Percentiles rank a stretch among this genome's conserved stretches.
These are phyloP conservation scores for Pezicula neosporulosa DNA, from an alignment of 2,329 filamentous ascomycete genomes.

Conservation along the genomic window DNA sequence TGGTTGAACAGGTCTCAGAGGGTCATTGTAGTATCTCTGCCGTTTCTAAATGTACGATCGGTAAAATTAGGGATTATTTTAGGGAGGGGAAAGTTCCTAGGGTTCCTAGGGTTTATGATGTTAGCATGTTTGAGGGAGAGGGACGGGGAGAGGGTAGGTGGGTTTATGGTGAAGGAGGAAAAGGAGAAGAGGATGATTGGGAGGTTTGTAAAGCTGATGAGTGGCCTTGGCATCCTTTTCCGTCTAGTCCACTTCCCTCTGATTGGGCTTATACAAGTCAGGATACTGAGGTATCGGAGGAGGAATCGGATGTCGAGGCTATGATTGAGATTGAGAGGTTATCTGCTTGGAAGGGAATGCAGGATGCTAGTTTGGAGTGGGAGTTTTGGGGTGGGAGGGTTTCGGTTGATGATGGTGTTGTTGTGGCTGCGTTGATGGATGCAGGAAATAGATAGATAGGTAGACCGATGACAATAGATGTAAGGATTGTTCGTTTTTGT, in stretches of 20 bases:
- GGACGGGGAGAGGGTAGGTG: background rate
- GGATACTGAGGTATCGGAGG: background rate
- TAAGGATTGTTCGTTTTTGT: no score
- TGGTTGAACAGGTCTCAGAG: conserved; percentile 24
- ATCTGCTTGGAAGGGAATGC: conserved; percentile 10
- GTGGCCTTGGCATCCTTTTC: conserved; percentile 19
- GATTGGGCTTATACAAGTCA: no score
- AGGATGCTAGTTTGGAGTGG: conserved; percentile 5
- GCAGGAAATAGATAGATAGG: no score
- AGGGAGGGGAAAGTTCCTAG: conserved; percentile 20
- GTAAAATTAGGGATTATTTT: conserved; percentile 21
- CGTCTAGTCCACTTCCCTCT: no score
- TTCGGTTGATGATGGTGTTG: no score
- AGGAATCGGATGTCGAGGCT: conserved; percentile 4
- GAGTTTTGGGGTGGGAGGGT: background rate
- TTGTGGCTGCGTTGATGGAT: no score
- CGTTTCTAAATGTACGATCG: conserved; percentile 20
- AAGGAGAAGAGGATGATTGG: conserved; percentile 20
- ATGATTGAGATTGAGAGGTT: conserved; percentile 7
- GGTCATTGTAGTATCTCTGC: conserved; percentile 23
- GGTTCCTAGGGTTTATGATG: conserved; percentile 6
- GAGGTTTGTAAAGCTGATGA: conserved; percentile 22
- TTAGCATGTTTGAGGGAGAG: no score
- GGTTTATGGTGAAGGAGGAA: conserved; percentile 3
- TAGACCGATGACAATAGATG: no score